Base-by-base conservation (phyloP, 2,329 filamentous ascomycete species). In the Lecanoromycetidae sp. region DNA sequence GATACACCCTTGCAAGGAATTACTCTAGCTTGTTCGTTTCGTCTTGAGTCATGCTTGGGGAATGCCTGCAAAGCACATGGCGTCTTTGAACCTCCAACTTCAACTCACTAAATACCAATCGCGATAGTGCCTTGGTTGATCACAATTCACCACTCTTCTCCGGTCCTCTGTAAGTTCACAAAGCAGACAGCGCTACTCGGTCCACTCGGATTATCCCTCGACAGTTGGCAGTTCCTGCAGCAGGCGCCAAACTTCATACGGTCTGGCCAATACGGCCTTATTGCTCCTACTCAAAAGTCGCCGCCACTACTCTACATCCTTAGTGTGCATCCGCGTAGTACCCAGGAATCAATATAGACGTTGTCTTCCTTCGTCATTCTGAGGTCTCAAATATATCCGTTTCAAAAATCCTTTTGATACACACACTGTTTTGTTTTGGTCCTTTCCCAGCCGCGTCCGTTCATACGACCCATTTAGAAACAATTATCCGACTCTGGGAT, bases 401-500 rank as follows among this genome's bases (percentile, higher is more conserved):
- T 36, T 32, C 17, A 25, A 17, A 4, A 23, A 13, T 15, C 7
- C 23, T 19, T 41, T 36, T 44, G 25, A 29, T 46, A 42, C 50
- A 40, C 29, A 32, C 43, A 30, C 20, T 29, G 27, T 49, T 44
- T 44, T 44, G 23, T 33, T 43, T 49, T 44, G 46, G 34, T 46
- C 44, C 42, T 49, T 29, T 32, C 23, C 12, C 50, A 45, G 47
- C 47, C 29, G 38, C 34, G 17, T 9, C 39, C 23, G 41, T 46
- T 36, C 23, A 35, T 13, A 34, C 44, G 45, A 46, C 40, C 38
- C 34, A 48, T 44, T 51, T 48, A 53, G 44, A 48, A 51, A 53
- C 41, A 49, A 22, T 44, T 34, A 27, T 35, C 44, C 44, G 44
- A 33, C 34, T 40, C 46, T 29, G 41, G 39, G 26, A 27, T 36